Conservation (phyloP, 306 rosid genomes). For the Casuarina glauca region DNA sequence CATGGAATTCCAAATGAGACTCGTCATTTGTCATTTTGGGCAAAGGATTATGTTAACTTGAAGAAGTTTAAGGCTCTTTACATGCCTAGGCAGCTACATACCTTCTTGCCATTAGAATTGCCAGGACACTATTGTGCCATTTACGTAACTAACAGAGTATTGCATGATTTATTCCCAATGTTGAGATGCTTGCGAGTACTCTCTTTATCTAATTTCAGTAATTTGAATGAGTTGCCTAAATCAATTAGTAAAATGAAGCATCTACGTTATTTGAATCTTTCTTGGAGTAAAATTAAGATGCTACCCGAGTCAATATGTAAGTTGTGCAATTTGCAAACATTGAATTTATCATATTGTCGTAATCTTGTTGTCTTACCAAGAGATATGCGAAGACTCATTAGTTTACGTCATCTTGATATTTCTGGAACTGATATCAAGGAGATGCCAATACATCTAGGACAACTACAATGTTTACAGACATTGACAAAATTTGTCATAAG, state of each 20-base stretch:
- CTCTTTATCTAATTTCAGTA: not conserved
- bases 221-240: not conserved
- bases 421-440: not conserved
- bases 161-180: too few relatives aligned
- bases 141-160: not conserved
- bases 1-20: not conserved
- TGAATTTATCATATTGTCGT: not conserved
- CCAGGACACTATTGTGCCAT: not conserved
- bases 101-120: not conserved
- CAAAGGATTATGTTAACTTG: not conserved
- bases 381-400: not conserved
- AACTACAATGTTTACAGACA: not conserved
- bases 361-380: not conserved
- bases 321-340: conserved; percentile 30
- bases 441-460: not conserved
- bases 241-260: conserved; percentile 17
- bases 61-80: not conserved
- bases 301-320: conserved; percentile 21
- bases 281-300: not conserved
- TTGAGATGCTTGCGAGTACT: conserved; percentile 7
- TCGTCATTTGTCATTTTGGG: conserved; percentile 22
- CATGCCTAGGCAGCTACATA: not conserved
- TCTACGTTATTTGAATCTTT: conserved; percentile 27
- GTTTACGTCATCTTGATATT: conserved; percentile 5
- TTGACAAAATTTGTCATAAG: not conserved